These are phyloP conservation scores for Solanum chacoense DNA, from an alignment of 305 asterid species.

Conservation along the genomic window DNA sequence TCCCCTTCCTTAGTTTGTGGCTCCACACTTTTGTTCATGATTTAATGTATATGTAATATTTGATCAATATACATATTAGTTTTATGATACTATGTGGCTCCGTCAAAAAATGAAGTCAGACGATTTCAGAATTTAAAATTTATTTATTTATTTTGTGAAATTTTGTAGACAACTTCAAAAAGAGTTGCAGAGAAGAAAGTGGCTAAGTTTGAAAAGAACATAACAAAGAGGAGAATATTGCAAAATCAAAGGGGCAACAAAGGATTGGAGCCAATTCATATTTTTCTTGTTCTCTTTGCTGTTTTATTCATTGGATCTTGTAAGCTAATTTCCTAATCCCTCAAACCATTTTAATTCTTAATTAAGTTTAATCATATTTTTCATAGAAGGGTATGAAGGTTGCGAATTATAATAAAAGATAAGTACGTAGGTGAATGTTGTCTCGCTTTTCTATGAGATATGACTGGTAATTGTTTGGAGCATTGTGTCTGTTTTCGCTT, in stretches of 20 bases:
- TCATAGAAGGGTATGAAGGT: background rate
- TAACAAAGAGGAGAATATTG: constrained; percentile 47
- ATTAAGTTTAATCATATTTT: background rate
- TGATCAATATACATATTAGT: background rate
- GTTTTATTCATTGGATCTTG: constrained; percentile 66
- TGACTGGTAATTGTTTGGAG: background rate
- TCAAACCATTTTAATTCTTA: background rate
- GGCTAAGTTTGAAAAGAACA: constrained; percentile 78
- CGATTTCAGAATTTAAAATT: background rate
- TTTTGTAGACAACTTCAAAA: constrained; percentile 64
- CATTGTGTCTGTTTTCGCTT: background rate
- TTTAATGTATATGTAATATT: background rate
- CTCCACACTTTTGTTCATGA: background rate
- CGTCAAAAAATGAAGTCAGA: background rate
- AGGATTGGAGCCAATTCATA: constrained; percentile 54
- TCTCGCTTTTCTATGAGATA: background rate
- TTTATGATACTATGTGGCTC: background rate
- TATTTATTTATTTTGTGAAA: background rate
- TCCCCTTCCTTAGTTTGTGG: background rate
- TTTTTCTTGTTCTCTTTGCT: constrained; percentile 61
- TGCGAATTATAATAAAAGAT: background rate
- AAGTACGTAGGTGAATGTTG: background rate
- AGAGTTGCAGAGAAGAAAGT: constrained; percentile 67
- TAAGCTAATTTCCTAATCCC: constrained; percentile 14
- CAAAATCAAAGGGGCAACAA: constrained; percentile 25